Conservation (phyloP, 2,329 filamentous ascomycete species). For the Colletotrichum sp. region DNA sequence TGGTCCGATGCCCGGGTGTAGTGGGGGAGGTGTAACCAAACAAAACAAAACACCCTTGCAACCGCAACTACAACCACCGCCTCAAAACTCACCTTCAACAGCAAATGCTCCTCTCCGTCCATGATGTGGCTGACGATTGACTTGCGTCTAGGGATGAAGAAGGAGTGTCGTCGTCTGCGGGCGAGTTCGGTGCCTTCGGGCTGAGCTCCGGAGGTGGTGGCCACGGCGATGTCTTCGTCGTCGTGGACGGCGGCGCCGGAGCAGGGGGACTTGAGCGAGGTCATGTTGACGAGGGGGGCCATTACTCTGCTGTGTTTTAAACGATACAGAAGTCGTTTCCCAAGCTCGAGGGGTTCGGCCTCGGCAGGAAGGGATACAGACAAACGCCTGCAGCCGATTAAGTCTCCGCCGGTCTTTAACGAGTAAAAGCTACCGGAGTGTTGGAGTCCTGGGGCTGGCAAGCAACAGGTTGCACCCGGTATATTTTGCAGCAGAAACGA, state of each 20-base stretch:
- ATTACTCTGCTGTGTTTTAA: not conserved
- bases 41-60: not conserved
- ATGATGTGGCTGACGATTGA: slow-evolving; percentile 66
- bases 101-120: slow-evolving; percentile 66
- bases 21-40: not conserved
- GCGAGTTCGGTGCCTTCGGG: slow-evolving; percentile 32
- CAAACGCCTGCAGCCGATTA: not conserved
- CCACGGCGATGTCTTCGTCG: slow-evolving; percentile 39
- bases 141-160: slow-evolving; percentile 61
- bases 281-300: slow-evolving; percentile 33
- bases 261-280: slow-evolving; percentile 43
- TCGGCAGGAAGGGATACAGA: not conserved
- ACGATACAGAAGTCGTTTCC: not conserved
- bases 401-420: not conserved
- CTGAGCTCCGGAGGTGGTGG: slow-evolving; percentile 46
- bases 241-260: slow-evolving; percentile 33
- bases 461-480: not conserved
- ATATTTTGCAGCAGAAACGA: not conserved
- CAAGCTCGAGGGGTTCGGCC: not conserved
- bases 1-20: not conserved
- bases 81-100: slow-evolving; percentile 55
- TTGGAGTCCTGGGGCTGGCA: slow-evolving; percentile 1
- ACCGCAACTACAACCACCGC: not conserved
- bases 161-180: slow-evolving; percentile 60
- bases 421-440: not conserved